phyloP scores from a whole-genome alignment of 2,329 filamentous ascomycete species.

The Cercospora sp. region DNA sequence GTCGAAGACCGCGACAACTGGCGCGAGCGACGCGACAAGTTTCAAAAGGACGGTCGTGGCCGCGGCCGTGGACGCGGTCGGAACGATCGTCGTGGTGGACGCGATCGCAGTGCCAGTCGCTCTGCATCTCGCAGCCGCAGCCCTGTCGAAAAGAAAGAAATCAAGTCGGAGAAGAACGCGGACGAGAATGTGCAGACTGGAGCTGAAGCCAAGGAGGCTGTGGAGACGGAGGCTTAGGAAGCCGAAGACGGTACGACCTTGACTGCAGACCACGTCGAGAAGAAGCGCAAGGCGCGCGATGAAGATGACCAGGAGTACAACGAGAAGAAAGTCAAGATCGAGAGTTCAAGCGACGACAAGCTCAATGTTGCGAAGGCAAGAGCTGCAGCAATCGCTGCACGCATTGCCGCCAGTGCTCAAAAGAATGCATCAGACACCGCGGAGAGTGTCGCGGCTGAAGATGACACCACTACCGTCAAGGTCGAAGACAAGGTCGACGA shows the following conservation, averaged over 20 bases:
- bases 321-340: background rate
- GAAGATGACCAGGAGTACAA: slow-evolving; percentile 1
- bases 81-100: slow-evolving; percentile 18
- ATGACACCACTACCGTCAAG: background rate
- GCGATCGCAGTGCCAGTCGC: slow-evolving; percentile 20
- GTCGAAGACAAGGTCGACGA: background rate
- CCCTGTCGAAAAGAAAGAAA: slow-evolving; percentile 22
- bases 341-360: background rate
- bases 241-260: slow-evolving; percentile 4
- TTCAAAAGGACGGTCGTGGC: slow-evolving; percentile 26
- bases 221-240: slow-evolving; percentile 18
- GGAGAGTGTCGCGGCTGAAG: background rate
- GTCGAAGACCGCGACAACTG: slow-evolving; percentile 30
- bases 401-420: background rate
- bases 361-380: background rate
- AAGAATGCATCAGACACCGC: background rate
- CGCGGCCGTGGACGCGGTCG: slow-evolving; percentile 15
- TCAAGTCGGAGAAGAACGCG: slow-evolving; percentile 20
- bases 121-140: slow-evolving; percentile 20
- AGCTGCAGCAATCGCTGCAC: background rate
- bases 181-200: slow-evolving; percentile 12
- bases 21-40: slow-evolving; percentile 29
- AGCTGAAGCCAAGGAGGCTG: slow-evolving; percentile 15
- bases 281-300: background rate
- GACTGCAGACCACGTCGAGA: background rate